phyloP scores from a whole-genome alignment of 1,284 basidiomycete species.

The Malassezia brasiliensis region DNA sequence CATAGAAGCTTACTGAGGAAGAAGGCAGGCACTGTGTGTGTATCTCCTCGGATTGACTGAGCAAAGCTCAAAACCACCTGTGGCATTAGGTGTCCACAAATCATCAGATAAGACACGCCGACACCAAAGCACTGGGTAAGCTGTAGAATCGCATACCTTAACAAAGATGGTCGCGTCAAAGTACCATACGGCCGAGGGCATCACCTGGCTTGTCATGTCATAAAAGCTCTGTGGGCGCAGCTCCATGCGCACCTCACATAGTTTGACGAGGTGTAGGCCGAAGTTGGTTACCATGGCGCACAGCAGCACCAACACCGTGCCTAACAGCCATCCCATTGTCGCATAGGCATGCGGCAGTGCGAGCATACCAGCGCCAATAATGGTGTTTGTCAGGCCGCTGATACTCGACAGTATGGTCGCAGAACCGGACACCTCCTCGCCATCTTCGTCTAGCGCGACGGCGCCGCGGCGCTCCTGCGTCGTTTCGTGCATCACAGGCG shows the following conservation, averaged over 20 bases:
- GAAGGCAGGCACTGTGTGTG: slow-evolving; percentile 26
- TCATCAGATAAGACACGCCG: slow-evolving; percentile 64
- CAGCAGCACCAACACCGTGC: slow-evolving; percentile 74
- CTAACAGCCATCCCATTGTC: slow-evolving; percentile 54
- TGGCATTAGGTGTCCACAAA: slow-evolving; percentile 61
- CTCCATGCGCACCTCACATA: slow-evolving; percentile 70
- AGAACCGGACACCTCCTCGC: not conserved
- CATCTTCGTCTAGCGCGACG: not conserved
- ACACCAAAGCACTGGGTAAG: slow-evolving; percentile 58
- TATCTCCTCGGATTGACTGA: slow-evolving; percentile 22
- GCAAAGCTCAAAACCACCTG: slow-evolving; percentile 75
- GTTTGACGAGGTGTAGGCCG: slow-evolving; percentile 77
- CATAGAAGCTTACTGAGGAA: slow-evolving; percentile 46
- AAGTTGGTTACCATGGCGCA: slow-evolving; percentile 72
- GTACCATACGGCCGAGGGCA: slow-evolving; percentile 65
- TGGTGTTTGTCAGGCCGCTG: slow-evolving; percentile 48
- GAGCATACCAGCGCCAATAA: slow-evolving; percentile 46
- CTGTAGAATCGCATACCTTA: slow-evolving; percentile 25
- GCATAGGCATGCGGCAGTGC: slow-evolving; percentile 49
- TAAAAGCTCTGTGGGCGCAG: slow-evolving; percentile 33
- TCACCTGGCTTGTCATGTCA: slow-evolving; percentile 28
- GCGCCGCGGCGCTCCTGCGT: not conserved
- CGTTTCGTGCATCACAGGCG: not conserved
- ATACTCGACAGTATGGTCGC: slow-evolving; percentile 22
- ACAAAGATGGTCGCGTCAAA: slow-evolving; percentile 89